Evolutionary conservation across 371 early-diverging fungal species (phyloP).

Genomic region (Circinella umbellata): DNA sequence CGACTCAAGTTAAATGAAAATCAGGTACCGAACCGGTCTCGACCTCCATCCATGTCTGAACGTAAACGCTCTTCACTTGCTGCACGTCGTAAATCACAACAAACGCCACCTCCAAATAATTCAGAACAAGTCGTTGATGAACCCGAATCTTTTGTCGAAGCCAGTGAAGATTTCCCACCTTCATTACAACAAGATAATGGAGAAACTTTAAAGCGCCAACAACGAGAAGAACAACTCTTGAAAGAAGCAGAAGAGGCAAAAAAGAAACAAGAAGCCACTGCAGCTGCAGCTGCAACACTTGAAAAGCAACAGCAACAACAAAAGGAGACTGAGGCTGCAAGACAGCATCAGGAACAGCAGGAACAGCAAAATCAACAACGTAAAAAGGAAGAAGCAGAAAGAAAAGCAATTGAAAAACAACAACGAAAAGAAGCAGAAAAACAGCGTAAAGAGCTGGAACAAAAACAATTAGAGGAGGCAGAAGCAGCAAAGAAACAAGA

Average conservation of each 20-base stretch:
- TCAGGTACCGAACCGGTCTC: conserved; percentile 42
- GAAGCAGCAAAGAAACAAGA: background rate
- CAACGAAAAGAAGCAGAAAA: background rate
- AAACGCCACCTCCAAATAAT: conserved; percentile 3
- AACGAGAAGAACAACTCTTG: conserved; percentile 16
- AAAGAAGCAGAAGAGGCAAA: conserved; percentile 12
- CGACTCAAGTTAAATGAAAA: conserved; percentile 45
- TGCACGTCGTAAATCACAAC: conserved; percentile 21
- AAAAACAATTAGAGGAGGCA: conserved; percentile 6
- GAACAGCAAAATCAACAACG: conserved; percentile 24
- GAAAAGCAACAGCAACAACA: conserved; percentile 1
- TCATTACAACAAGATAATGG: conserved; percentile 11
- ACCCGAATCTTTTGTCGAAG: conserved; percentile 40
- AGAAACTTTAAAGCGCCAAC: conserved; percentile 1
- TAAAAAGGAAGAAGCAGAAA: conserved; percentile 9
- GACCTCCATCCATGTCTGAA: conserved; percentile 38
- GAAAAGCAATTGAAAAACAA: conserved; percentile 9
- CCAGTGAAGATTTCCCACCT: conserved; percentile 29
- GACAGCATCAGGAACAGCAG: conserved; percentile 16
- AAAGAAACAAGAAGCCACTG: conserved; percentile 15
- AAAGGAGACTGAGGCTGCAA: conserved; percentile 1
- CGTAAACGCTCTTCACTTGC: conserved; percentile 34
- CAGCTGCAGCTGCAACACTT: conserved; percentile 7
- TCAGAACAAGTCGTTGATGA: conserved; percentile 14
- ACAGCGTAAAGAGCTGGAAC: background rate